Evolutionary conservation across 345 rosid genomes (phyloP).

Genomic region (Citrus sinensis): DNA sequence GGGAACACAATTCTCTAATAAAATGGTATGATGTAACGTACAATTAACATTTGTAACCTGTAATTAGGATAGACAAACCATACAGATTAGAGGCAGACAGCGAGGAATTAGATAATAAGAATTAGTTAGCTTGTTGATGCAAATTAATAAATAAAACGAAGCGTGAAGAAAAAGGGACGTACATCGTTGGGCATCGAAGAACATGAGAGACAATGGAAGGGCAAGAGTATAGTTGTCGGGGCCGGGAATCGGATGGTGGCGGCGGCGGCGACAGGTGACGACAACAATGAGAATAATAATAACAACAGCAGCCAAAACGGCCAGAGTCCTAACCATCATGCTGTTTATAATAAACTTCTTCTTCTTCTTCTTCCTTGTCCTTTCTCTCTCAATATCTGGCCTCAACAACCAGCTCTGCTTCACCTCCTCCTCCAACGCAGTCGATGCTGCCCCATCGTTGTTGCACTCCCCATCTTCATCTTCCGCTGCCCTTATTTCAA

Average conservation of each 20-base stretch:
- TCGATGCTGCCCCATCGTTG: background rate
- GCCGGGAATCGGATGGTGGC: background rate
- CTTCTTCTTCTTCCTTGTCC: conserved; percentile 3
- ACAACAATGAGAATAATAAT: too few species aligned
- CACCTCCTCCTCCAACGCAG: conserved; percentile 19
- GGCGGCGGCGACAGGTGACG: background rate
- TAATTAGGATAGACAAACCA: too few species aligned
- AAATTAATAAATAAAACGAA: background rate
- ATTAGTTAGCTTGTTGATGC: background rate
- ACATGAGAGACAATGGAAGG: conserved; percentile 63
- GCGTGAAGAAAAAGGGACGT: background rate
- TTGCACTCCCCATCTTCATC: background rate
- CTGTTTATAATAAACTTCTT: background rate
- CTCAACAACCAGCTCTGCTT: conserved; percentile 27
- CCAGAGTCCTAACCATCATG: conserved; percentile 8
- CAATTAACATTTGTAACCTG: too few species aligned
- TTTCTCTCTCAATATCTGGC: conserved; percentile 4
- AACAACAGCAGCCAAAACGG: background rate
- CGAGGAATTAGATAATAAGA: background rate
- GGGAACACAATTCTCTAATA: too few species aligned
- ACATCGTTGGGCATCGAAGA: conserved; percentile 96
- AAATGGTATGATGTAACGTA: too few species aligned
- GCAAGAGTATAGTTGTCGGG: conserved; percentile 24
- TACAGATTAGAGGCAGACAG: too few species aligned
- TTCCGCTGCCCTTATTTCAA: conserved; percentile 5